These are phyloP conservation scores for Penstemon barbatus DNA, from an alignment of 257 asterid genomes.

Conservation along the genomic window DNA sequence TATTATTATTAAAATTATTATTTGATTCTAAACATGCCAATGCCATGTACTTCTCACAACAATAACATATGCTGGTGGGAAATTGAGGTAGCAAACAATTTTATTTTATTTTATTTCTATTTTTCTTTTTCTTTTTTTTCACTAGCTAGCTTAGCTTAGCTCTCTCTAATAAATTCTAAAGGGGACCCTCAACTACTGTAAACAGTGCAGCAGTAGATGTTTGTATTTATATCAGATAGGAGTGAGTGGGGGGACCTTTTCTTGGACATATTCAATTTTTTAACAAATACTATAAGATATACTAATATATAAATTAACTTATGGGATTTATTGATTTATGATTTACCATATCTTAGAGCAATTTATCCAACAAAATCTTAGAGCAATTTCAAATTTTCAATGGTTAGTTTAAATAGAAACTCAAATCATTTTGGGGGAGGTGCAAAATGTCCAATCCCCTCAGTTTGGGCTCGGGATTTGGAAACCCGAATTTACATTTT, in stretches of 20 bases:
- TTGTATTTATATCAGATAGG: constrained; percentile 35
- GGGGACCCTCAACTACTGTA: constrained; percentile 13
- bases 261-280: constrained; percentile 5
- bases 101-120: no score
- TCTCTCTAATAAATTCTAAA: constrained; percentile 3
- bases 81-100: background rate
- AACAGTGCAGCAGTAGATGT: constrained; percentile 28
- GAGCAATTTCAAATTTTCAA: background rate
- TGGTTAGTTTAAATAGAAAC: background rate
- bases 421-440: no score
- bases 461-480: no score
- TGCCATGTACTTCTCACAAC: background rate
- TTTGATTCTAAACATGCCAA: constrained; percentile 46
- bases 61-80: constrained; percentile 19
- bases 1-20: no score
- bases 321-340: no score
- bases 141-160: background rate
- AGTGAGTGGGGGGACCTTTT: background rate
- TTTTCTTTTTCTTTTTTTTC: no score
- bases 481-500: no score
- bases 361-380: background rate
- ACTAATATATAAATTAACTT: no score
- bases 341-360: no score
- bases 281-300: background rate
- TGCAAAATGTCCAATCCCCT: no score